Conservation (phyloP, 2,329 filamentous ascomycete species). For the Pleurostoma richardsiae region DNA sequence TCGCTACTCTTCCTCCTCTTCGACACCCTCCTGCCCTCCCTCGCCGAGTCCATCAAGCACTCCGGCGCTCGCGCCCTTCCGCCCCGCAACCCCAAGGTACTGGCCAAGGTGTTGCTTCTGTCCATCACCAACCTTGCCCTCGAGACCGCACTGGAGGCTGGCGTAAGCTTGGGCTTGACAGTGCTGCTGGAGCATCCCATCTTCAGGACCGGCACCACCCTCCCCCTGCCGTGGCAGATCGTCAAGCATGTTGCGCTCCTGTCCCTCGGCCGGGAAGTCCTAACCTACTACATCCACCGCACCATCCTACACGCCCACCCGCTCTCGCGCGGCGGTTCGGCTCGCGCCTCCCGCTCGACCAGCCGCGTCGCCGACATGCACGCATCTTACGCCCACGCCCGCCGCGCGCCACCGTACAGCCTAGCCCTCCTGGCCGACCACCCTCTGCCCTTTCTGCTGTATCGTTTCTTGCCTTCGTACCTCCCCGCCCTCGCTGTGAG, state of each 20-base stretch:
- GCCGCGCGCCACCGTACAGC: slow-evolving; percentile 52
- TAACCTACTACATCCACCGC: slow-evolving; percentile 73
- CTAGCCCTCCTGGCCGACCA: slow-evolving; percentile 65
- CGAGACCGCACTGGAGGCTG: slow-evolving; percentile 36
- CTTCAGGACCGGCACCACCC: slow-evolving; percentile 41
- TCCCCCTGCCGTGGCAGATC: slow-evolving; percentile 50
- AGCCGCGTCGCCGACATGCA: slow-evolving; percentile 35
- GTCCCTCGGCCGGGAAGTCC: slow-evolving; percentile 43
- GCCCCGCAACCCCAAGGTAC: slow-evolving; percentile 28
- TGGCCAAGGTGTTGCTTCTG: slow-evolving; percentile 26
- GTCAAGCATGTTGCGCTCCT: slow-evolving; percentile 41
- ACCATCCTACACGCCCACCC: slow-evolving; percentile 55
- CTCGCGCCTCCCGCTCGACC: slow-evolving; percentile 13
- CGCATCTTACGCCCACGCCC: slow-evolving; percentile 42
- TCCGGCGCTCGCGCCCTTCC: slow-evolving; percentile 49
- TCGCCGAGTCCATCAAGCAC: slow-evolving; percentile 65
- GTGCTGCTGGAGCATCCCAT: slow-evolving; percentile 28
- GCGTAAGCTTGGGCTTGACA: slow-evolving; percentile 29
- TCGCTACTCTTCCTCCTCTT: slow-evolving; percentile 69
- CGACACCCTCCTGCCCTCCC: slow-evolving; percentile 64
- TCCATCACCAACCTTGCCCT: slow-evolving; percentile 40
- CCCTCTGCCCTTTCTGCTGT: slow-evolving; percentile 57
- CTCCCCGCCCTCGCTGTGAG: slow-evolving; percentile 60
- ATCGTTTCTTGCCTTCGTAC: slow-evolving; percentile 60
- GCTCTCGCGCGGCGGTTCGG: slow-evolving; percentile 1